Evolutionary conservation across 78 protist species (phyloP).

Genomic region (Anaeramoeba flamelloides): DNA sequence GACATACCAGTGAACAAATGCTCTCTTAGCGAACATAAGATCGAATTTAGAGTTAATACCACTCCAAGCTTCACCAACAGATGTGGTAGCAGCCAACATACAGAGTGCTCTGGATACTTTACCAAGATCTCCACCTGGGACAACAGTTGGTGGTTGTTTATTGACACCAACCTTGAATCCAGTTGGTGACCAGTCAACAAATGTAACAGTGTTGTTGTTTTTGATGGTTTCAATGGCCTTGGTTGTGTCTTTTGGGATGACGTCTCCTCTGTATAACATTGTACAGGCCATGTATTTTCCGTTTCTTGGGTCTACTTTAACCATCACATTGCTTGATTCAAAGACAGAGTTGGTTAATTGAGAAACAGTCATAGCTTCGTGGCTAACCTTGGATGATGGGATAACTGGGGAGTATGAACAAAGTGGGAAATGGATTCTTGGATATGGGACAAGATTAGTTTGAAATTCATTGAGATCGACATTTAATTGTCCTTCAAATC

Average conservation of each 20-base stretch:
- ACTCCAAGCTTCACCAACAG: conserved; percentile 86
- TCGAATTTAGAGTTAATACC: conserved; percentile 88
- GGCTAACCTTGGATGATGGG: conserved; percentile 88
- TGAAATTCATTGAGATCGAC: conserved; percentile 96
- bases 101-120: conserved; percentile 55
- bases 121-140: conserved; percentile 59
- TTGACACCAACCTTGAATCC: too few relatives aligned
- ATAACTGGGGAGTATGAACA: conserved; percentile 87
- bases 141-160: conserved; percentile 51
- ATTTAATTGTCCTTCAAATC: conserved; percentile 93
- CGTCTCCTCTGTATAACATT: conserved; percentile 78
- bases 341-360: conserved; percentile 90
- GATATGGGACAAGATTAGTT: conserved; percentile 96
- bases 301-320: conserved; percentile 91
- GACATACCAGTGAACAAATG: conserved; percentile 96
- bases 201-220: background rate
- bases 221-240: background rate
- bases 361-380: conserved; percentile 84
- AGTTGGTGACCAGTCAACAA: background rate
- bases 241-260: conserved; percentile 61
- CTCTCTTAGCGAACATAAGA: conserved; percentile 93
- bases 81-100: conserved; percentile 83
- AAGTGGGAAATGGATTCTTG: conserved; percentile 80
- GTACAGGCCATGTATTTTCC: conserved; percentile 98
- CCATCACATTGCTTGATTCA: conserved; percentile 86